Evolutionary conservation across 1,139 yeast species (phyloP).

Genomic region (Kodamaea plutei): DNA sequence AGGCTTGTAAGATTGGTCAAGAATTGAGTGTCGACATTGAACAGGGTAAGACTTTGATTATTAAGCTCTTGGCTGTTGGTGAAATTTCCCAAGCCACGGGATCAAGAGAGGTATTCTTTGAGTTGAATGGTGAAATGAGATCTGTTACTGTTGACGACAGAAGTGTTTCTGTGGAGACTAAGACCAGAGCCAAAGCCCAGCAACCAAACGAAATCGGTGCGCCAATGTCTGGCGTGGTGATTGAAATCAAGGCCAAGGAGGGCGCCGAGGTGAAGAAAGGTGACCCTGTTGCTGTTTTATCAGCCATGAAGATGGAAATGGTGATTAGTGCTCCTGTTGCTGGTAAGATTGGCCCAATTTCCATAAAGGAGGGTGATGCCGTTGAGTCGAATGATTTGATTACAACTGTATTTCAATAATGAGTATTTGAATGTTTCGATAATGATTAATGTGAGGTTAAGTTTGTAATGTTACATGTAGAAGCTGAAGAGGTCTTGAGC

Average conservation of each 20-base stretch:
- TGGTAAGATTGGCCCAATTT: conserved; percentile 75
- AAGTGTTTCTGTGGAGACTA: conserved; percentile 76
- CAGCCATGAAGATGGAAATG: conserved; percentile 99
- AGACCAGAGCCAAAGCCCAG: conserved; percentile 88
- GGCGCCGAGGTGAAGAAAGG: conserved; percentile 94
- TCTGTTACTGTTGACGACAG: conserved; percentile 90
- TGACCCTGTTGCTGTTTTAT: conserved; percentile 87
- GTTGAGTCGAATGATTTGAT: conserved; percentile 91
- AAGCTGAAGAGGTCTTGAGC: background rate
- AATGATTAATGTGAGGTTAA: conserved; percentile 7
- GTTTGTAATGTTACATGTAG: conserved; percentile 4
- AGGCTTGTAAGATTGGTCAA: conserved; percentile 83
- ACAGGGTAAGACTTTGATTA: conserved; percentile 88
- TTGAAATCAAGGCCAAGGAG: conserved; percentile 85
- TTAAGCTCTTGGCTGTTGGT: conserved; percentile 90
- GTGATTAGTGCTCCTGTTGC: conserved; percentile 88
- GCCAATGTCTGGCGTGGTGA: conserved; percentile 99
- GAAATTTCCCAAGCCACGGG: conserved; percentile 85
- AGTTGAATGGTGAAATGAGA: conserved; percentile 97
- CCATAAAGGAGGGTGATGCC: conserved; percentile 85
- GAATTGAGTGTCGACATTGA: conserved; percentile 88
- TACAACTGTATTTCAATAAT: conserved; percentile 25
- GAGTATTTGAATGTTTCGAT: too few relatives aligned
- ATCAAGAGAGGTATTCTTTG: conserved; percentile 93
- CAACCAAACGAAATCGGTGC: conserved; percentile 95